Evolutionary conservation across 2,329 filamentous ascomycete species (phyloP).

Genomic region (Macrophomina phaseolina): DNA sequence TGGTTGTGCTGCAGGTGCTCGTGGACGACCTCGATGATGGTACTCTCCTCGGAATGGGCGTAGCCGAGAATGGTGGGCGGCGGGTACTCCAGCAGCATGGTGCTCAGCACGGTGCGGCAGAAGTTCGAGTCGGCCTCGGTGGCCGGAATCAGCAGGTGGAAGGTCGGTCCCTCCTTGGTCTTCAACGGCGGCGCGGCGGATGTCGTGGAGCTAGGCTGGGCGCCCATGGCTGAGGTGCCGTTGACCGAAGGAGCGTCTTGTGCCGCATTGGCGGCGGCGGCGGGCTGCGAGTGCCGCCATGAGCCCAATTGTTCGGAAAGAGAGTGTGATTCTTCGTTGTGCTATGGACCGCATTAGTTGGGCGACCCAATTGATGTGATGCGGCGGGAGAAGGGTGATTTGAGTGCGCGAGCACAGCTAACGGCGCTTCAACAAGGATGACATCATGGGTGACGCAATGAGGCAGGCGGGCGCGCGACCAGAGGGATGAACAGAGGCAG

Average conservation of each 20-base stretch:
- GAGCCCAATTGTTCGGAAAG: neutral
- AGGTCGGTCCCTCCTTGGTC: slow-evolving; percentile 33
- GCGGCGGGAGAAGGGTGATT: neutral
- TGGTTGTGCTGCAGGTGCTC: slow-evolving; percentile 54
- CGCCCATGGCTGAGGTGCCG: neutral
- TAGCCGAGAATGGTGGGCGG: slow-evolving; percentile 61
- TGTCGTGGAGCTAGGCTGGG: slow-evolving; percentile 6
- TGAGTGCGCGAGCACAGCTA: neutral
- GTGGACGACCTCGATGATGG: slow-evolving; percentile 48
- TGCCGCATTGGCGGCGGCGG: neutral
- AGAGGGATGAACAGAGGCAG: neutral
- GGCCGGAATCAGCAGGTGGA: slow-evolving; percentile 63
- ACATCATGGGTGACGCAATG: neutral
- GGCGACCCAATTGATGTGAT: neutral
- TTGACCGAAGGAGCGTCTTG: neutral
- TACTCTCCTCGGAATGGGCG: slow-evolving; percentile 49
- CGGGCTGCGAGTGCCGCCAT: slow-evolving; percentile 9
- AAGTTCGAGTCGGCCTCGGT: slow-evolving; percentile 56
- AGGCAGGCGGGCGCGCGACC: neutral
- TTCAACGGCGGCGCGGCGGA: slow-evolving; percentile 33
- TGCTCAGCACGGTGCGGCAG: slow-evolving; percentile 63
- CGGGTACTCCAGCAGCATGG: slow-evolving; percentile 65
- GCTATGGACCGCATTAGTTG: neutral
- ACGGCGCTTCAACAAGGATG: neutral
- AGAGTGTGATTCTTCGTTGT: slow-evolving; percentile 2